Evolutionary conservation across 306 rosid genomes (phyloP), one percentile per base, ranked within the genome.

Genomic region (Vigna unguiculata): DNA sequence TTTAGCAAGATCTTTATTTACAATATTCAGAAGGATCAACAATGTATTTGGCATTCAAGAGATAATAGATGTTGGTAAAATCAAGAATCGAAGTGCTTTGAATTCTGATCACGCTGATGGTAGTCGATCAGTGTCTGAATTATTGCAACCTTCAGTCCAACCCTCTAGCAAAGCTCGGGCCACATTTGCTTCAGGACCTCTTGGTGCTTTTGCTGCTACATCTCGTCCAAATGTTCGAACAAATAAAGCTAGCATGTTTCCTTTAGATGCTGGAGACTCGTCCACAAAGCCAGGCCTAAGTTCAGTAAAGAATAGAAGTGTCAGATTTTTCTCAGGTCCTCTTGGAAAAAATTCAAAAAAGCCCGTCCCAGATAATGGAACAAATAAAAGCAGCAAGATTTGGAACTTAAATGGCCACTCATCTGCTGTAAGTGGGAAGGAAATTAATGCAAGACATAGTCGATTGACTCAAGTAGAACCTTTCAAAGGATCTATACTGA

Each of bases 131-230:
- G 97, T 90, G 69, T 91, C 96, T 69, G 88, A 90, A 16, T 28
- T 87, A 13, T 81, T 89, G 88, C 97, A 85, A 79, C 54, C 96
- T 85, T 86, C 93, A 14, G 84, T 81, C 53, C 88, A 62, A 51
- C 86, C 83, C 30, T 74, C 90, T 2, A 84, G 75, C 76, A 88
- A 78, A 40, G 81, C 68, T 70, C 91, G 34, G 74, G 51, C 90
- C 52, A 89, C 88, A 87, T 96, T 92, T 83, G 88, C 99, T 22
- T 92, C 98, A 0, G 99, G 99, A 65, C 98, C 99, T 74, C 89
- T 91, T 32, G 91, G 91, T 60, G 85, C 74, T 67, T 72, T 80
- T 79, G 34, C 77, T 16, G 80, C 85, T 63, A 82, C 80, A 62
- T 78, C 93, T 17, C 86, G 85, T 55, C 78, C 85, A 60, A 81